Evolutionary conservation across 2,329 filamentous ascomycete genomes (phyloP), one percentile per base, ranked within the genome.

Genomic region (Grosmannia huntii): DNA sequence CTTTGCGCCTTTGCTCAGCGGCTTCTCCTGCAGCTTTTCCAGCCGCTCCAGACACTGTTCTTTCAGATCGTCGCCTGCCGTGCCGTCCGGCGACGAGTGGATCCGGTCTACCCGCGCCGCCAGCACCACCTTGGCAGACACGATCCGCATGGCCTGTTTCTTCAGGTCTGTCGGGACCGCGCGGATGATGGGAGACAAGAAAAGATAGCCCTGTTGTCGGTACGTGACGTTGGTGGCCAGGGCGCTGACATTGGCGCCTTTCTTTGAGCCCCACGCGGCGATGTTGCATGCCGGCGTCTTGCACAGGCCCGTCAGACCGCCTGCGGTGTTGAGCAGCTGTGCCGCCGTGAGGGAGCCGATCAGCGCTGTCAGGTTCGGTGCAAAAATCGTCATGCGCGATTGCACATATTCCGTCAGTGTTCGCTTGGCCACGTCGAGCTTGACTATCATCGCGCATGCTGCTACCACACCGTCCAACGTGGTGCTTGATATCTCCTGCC

Each of bases 241-340:
- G 9, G 91, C 92, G 14, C 86, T 80, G 5, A 75, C 71, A 21
- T 85, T 84, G 53, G 86, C 84, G 63, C 89, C 84, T 70, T 91
- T 91, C 71, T 95, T 96, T 31, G 89, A 94, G 16, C 94, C 94
- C 69, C 95, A 86, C 0, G 91, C 89, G 0, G 90, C 82, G 49
- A 99, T 80, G 67, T 99, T 99, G 73, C 92, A 96, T 2, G 94
- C 84, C 0, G 94, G 94, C 3, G 90, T 94, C 70, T 96, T 95
- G 48, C 90, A 90, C 12, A 99, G 79, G 41, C 90, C 90, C 1
- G 86, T 88, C 36, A 99, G 76, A 10, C 94, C 94, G 62, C 94
- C 94, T 0, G 90, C 88, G 60, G 90, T 89, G 71, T 96, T 96
- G 66, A 99, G 86, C n/a, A 99, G 82, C 72, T 97, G 92, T 4